phyloP scores from a whole-genome alignment of 306 rosid genomes.

The Corylus avellana region DNA sequence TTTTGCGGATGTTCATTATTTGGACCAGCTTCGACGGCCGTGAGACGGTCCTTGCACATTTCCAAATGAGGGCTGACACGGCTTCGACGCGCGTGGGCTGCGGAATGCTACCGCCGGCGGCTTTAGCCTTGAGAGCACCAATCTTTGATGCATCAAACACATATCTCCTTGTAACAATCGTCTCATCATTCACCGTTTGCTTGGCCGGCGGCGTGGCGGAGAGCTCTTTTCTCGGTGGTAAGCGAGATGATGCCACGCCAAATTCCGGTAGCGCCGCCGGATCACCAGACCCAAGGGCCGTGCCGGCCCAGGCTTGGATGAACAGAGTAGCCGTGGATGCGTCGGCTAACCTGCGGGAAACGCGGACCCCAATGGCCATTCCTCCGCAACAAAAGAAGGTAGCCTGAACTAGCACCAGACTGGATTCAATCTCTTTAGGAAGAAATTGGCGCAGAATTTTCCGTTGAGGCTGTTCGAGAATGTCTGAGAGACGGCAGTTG shows the following conservation, averaged over 20 bases:
- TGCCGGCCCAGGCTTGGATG: constrained; percentile 31
- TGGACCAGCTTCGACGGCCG: constrained; percentile 25
- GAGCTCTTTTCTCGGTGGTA: constrained; percentile 8
- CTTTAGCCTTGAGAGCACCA: constrained; percentile 23
- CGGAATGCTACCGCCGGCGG: neutral
- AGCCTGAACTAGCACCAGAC: constrained; percentile 32
- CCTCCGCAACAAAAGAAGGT: constrained; percentile 45
- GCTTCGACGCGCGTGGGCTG: constrained; percentile 38
- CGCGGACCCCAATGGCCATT: constrained; percentile 24
- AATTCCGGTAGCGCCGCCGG: neutral
- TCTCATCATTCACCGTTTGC: neutral
- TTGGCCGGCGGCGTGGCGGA: neutral
- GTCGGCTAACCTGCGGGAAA: constrained; percentile 47
- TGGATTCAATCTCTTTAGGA: neutral
- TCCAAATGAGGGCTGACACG: constrained; percentile 41
- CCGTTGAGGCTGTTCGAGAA: constrained; percentile 31
- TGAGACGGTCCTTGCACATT: constrained; percentile 26
- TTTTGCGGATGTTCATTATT: constrained; percentile 32
- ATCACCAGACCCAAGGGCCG: neutral
- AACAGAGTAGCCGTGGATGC: constrained; percentile 26
- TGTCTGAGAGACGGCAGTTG: constrained; percentile 10
- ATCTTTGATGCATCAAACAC: constrained; percentile 33
- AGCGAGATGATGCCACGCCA: neutral
- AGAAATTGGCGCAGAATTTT: constrained; percentile 20
- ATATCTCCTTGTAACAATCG: constrained; percentile 22